A percentile compares a stretch with the other conserved stretches of the same genome.
Conservation (phyloP, 1,284 basidiomycete species). For the Tilletia indica region DNA sequence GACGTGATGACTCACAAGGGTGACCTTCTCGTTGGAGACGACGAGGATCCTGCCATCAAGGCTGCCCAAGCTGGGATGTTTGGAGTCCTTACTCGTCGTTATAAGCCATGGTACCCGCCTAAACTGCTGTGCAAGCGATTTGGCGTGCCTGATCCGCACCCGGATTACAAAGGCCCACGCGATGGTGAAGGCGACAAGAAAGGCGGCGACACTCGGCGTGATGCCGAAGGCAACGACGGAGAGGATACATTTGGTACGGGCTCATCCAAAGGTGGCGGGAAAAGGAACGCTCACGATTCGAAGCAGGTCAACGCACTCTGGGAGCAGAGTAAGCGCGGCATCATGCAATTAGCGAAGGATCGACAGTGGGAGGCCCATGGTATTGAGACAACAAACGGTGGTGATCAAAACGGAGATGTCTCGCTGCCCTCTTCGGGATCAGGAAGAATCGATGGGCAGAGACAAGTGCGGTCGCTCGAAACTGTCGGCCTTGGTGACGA, state of each 20-base stretch:
- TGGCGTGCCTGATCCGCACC: conserved; percentile 79
- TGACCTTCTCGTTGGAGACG: conserved; percentile 58
- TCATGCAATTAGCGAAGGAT: conserved; percentile 20
- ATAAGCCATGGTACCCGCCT: conserved; percentile 73
- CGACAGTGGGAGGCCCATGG: conserved; percentile 15
- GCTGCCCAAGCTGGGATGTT: conserved; percentile 84
- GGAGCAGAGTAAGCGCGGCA: conserved; percentile 27
- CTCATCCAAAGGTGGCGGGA: conserved; percentile 26
- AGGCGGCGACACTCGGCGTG: conserved; percentile 21
- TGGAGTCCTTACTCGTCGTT: conserved; percentile 76
- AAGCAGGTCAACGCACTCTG: conserved; percentile 23
- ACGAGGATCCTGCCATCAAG: conserved; percentile 70
- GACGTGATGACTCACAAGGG: conserved; percentile 22
- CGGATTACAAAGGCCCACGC: conserved; percentile 56
- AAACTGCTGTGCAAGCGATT: conserved; percentile 89
- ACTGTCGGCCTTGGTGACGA: conserved; percentile 81
- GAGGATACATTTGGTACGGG: not conserved
- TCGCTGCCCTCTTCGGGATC: not conserved
- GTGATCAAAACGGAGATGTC: not conserved
- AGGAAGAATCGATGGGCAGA: not conserved
- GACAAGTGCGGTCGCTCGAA: conserved; percentile 4
- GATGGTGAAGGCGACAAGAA: not conserved
- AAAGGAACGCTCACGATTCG: not conserved
- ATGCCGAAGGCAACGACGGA: conserved; percentile 19
- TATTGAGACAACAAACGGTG: not conserved